These are phyloP conservation scores for Anthracocystis panici-leucophaei DNA, from an alignment of 1,284 basidiomycete species.

Conservation along the genomic window DNA sequence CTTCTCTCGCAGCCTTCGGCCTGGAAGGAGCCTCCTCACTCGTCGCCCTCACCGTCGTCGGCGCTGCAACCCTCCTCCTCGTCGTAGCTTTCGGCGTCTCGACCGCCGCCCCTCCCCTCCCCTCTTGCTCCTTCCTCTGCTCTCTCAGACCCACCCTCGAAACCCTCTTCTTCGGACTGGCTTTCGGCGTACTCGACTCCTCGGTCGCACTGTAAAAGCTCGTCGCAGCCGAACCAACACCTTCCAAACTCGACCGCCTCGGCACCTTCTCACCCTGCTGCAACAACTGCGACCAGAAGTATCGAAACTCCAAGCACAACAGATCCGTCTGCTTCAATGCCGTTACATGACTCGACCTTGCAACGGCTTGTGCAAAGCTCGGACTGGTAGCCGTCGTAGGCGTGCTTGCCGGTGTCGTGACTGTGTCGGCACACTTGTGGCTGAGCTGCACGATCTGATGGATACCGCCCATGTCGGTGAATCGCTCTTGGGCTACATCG, in stretches of 20 bases:
- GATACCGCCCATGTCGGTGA: conserved; percentile 48
- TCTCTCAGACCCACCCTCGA: conserved; percentile 8
- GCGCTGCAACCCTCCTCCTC: conserved; percentile 9
- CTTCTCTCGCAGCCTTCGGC: conserved; percentile 1
- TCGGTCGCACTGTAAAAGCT: conserved; percentile 16
- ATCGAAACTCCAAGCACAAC: conserved; percentile 48
- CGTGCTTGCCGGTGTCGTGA: conserved; percentile 27
- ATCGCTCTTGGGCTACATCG: conserved; percentile 24
- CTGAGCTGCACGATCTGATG: conserved; percentile 47
- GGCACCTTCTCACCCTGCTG: conserved; percentile 16
- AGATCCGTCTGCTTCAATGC: conserved; percentile 51
- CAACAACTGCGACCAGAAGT: conserved; percentile 47
- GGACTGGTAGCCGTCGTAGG: conserved; percentile 8
- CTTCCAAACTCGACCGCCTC: conserved; percentile 6
- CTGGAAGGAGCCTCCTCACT: conserved; percentile 36
- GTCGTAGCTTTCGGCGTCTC: conserved; percentile 25
- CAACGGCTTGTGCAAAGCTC: conserved; percentile 2
- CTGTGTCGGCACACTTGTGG: conserved; percentile 46
- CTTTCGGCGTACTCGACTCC: conserved; percentile 29
- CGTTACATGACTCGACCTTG: conserved; percentile 9
- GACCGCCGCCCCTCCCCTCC: not conserved
- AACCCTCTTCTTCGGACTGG: conserved; percentile 17
- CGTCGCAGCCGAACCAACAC: not conserved
- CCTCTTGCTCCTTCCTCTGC: conserved; percentile 14
- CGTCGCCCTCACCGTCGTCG: conserved; percentile 25